phyloP scores from a whole-genome alignment of 176 grass and related monocot genomes.

The Echinochloa phyllopogon region DNA sequence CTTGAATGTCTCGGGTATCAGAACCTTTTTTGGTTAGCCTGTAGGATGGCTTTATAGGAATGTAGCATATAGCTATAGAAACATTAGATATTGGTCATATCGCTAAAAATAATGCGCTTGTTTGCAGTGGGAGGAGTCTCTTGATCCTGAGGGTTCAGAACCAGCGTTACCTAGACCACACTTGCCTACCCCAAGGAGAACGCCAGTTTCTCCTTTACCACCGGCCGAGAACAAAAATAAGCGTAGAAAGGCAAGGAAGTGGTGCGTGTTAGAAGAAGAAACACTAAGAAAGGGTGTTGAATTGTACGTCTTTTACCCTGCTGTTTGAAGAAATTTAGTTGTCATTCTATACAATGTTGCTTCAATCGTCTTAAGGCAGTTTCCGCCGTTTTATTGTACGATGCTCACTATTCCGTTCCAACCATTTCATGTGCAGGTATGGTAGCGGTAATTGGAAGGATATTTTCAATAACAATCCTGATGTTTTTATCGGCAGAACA shows the following conservation, averaged over 20 bases:
- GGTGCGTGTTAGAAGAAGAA: slow-evolving; percentile 68
- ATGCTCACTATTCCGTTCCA: neutral
- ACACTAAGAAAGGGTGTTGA: slow-evolving; percentile 70
- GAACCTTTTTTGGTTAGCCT: slow-evolving; percentile 9
- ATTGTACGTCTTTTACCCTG: slow-evolving; percentile 55
- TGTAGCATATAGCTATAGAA: slow-evolving; percentile 19
- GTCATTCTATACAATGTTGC: neutral
- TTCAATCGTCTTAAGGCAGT: neutral
- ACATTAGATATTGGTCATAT: slow-evolving; percentile 13
- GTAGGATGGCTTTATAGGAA: slow-evolving; percentile 10
- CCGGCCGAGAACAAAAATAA: slow-evolving; percentile 46
- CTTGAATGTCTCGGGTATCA: neutral
- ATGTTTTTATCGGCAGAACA: slow-evolving; percentile 70
- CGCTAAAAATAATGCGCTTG: slow-evolving; percentile 18
- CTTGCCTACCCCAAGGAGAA: slow-evolving; percentile 51
- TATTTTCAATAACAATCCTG: slow-evolving; percentile 53
- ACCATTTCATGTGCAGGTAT: slow-evolving; percentile 49
- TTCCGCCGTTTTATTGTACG: neutral
- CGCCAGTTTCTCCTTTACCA: slow-evolving; percentile 53
- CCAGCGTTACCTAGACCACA: slow-evolving; percentile 39
- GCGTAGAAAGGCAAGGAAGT: slow-evolving; percentile 66
- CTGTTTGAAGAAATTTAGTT: neutral
- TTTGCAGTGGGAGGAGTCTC: slow-evolving; percentile 65
- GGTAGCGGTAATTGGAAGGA: slow-evolving; percentile 73
- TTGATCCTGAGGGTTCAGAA: slow-evolving; percentile 41